Evolutionary conservation across 306 rosid species (phyloP), one percentile per base, ranked within the genome.

Genomic region (Pyrus bretschneideri): DNA sequence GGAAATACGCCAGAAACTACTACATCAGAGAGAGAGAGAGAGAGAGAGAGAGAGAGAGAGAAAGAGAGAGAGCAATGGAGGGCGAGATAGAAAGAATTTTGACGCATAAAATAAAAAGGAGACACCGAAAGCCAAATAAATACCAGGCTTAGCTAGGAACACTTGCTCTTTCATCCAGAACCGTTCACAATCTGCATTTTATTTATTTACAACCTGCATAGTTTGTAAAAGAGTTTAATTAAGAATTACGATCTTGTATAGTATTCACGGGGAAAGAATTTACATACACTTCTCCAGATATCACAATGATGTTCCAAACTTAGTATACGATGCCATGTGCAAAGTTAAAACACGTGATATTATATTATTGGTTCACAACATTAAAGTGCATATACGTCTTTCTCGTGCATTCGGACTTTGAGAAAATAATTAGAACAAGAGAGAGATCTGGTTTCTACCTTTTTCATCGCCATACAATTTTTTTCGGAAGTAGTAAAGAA

Each of bases 131-230:
- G 82, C 84, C 79, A 70, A 3, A 51, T 70, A 31, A 74, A 61
- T 82, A 83, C 83, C 87, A 72, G 60, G 69, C 17, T 10, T 9
- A 27, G 9, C 11, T 19, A 6, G 46, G 25, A 64, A 5, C 77
- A 69, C 29, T 31, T 14, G 44, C 7, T 40, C 30, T 31, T 42
- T 3, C 62, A 58, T 46, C 25, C 75, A 70, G 83, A 72, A 54
- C 58, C 73, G 76, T 82, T 79, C 85, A 81, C 76, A 71, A 27
- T 49, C 45, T 59, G 15, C 62, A 69, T 59, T 55, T 59, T 23
- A 4, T 66, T 85, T 84, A 91, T 78, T 91, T 93, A 10, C 91
- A 44, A 81, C 84, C 98, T 93, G 96, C 84, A 82, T 11, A 55
- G 9, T 17, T 6, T 3, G 30, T 15, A 18, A 25, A 76, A 11